Percentiles rank a stretch among this genome's conserved stretches.
Evolutionary conservation across 78 protist genomes (phyloP).

Genomic region (Cavenderia fasciculata): DNA sequence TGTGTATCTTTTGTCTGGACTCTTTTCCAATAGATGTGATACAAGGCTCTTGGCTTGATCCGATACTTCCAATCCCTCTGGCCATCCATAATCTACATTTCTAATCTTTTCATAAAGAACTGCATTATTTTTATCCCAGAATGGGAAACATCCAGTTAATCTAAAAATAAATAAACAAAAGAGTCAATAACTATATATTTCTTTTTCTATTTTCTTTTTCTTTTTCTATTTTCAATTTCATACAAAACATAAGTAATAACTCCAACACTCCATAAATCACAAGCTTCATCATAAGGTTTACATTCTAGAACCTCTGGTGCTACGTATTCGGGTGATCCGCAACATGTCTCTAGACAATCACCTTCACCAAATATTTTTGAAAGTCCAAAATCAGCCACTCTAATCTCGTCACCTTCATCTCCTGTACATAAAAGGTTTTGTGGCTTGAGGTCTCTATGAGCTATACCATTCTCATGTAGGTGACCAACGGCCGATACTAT

Average conservation of each 20-base stretch:
- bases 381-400: conserved; percentile 94
- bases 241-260: conserved; percentile 83
- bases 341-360: conserved; percentile 87
- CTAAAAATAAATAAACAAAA: background rate
- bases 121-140: conserved; percentile 65
- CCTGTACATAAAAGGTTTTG: conserved; percentile 73
- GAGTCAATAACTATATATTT: background rate
- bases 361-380: conserved; percentile 81
- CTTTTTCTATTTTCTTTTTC: background rate
- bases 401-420: conserved; percentile 74
- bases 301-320: conserved; percentile 88
- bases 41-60: conserved; percentile 78
- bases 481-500: conserved; percentile 87
- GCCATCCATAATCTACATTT: conserved; percentile 84
- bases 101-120: conserved; percentile 77
- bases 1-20: conserved; percentile 72
- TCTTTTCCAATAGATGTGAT: conserved; percentile 56
- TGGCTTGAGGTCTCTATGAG: conserved; percentile 92
- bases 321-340: conserved; percentile 90
- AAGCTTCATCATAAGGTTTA: conserved; percentile 77
- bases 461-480: conserved; percentile 89
- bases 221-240: background rate
- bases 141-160: conserved; percentile 79
- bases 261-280: conserved; percentile 89
- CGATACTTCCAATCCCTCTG: conserved; percentile 72